These are phyloP conservation scores for Drosera spatulata DNA, from an alignment of 179 eudicot genomes.

Conservation along the genomic window DNA sequence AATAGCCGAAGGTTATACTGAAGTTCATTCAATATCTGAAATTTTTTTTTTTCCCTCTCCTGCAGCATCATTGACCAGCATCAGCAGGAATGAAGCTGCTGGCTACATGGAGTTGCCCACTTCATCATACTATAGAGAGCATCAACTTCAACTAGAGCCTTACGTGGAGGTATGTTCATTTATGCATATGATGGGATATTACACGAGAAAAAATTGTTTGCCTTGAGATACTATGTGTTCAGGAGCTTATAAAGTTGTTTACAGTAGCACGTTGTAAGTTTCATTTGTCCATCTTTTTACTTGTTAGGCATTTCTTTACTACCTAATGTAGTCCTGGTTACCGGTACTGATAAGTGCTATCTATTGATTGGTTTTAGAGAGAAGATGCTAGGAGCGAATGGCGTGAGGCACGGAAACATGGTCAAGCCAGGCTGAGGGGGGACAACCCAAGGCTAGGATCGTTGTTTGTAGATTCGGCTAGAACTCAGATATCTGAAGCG, in stretches of 20 bases:
- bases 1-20: too few relatives aligned
- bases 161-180: constrained; percentile 30
- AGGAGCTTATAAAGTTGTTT: too few relatives aligned
- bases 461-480: constrained; percentile 24
- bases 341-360: too few relatives aligned
- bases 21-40: too few relatives aligned
- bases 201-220: too few relatives aligned
- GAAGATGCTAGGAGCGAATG: constrained; percentile 15
- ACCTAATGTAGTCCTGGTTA: background rate
- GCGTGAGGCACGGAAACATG: constrained; percentile 23
- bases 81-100: constrained; percentile 16
- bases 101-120: constrained; percentile 15
- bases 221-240: too few relatives aligned
- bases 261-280: too few relatives aligned
- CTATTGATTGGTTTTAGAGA: constrained; percentile 9
- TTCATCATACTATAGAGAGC: constrained; percentile 7
- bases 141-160: constrained; percentile 13
- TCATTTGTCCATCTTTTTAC: background rate
- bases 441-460: constrained; percentile 28
- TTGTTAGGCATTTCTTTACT: background rate
- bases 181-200: background rate
- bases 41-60: too few relatives aligned
- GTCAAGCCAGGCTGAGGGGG: constrained; percentile 27
- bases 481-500: constrained; percentile 41
- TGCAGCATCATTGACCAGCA: too few relatives aligned